Percentiles rank a stretch among this genome's conserved stretches.
Conservation (phyloP, 2,329 filamentous ascomycete genomes). For the Didymella segeticola region DNA sequence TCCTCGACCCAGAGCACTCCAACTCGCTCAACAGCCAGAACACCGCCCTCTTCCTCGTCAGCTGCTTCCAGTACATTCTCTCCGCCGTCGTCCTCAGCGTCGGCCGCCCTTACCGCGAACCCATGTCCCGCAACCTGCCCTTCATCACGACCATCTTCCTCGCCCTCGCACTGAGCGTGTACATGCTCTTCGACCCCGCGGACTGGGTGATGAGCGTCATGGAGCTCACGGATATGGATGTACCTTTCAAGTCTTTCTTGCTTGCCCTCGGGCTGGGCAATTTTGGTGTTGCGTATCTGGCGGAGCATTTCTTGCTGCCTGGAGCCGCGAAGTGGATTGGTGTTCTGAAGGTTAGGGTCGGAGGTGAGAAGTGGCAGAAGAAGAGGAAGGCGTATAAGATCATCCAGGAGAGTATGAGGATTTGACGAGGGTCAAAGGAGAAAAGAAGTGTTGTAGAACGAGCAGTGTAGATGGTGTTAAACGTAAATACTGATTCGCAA, state of each 20-base stretch:
- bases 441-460: too few species aligned
- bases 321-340: constrained; percentile 72
- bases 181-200: constrained; percentile 81
- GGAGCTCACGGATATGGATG: constrained; percentile 81
- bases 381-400: constrained; percentile 88
- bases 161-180: constrained; percentile 71
- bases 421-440: too few species aligned
- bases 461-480: too few species aligned
- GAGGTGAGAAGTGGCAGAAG: constrained; percentile 60
- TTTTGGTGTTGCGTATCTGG: constrained; percentile 71
- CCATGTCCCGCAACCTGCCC: constrained; percentile 80
- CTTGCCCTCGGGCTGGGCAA: constrained; percentile 73
- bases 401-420: constrained; percentile 55
- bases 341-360: constrained; percentile 62
- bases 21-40: constrained; percentile 94
- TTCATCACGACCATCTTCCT: constrained; percentile 79
- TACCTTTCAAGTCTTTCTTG: constrained; percentile 75
- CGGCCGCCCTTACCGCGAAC: constrained; percentile 87
- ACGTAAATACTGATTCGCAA: too few species aligned
- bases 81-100: constrained; percentile 88
- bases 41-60: constrained; percentile 85
- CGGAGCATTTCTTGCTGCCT: constrained; percentile 75
- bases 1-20: constrained; percentile 76
- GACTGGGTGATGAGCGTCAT: constrained; percentile 75
- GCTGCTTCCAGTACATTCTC: constrained; percentile 94